Evolutionary conservation across 306 rosid genomes (phyloP).

Genomic region (Malus sylvestris): DNA sequence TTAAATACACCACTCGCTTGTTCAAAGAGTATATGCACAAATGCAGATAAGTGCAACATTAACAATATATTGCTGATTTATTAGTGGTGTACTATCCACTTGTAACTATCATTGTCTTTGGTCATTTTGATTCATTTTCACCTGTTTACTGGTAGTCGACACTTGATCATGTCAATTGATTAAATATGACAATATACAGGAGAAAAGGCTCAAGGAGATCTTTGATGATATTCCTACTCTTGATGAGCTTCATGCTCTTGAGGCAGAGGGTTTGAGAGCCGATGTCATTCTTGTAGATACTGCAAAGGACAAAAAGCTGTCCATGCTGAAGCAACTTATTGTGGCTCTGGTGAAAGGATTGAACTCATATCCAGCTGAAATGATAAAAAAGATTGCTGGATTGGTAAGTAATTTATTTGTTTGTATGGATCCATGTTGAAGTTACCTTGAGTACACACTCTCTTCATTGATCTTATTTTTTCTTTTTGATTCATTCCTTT

Average conservation of each 20-base stretch:
- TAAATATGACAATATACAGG: conserved; percentile 41
- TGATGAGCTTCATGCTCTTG: conserved; percentile 80
- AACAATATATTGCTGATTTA: background rate
- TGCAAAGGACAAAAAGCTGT: conserved; percentile 81
- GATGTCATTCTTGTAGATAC: conserved; percentile 89
- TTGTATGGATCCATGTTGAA: background rate
- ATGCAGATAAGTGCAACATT: background rate
- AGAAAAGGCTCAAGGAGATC: conserved; percentile 75
- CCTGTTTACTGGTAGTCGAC: conserved; percentile 1
- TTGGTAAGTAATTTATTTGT: conserved; percentile 42
- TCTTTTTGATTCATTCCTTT: background rate
- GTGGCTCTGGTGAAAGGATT: conserved; percentile 79
- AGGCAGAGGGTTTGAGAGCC: conserved; percentile 67
- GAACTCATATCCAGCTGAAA: conserved; percentile 78
- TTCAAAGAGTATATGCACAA: background rate
- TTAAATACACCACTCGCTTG: background rate
- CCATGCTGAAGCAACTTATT: conserved; percentile 86
- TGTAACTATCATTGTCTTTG: background rate
- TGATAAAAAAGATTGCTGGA: conserved; percentile 95
- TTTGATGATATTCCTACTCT: conserved; percentile 77
- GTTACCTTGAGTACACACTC: background rate
- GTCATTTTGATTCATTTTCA: background rate
- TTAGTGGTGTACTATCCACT: background rate
- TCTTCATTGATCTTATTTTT: background rate
- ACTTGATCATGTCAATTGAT: background rate